Base-by-base conservation (phyloP, 2,329 filamentous ascomycete species). In the Fusarium tricinctum region DNA sequence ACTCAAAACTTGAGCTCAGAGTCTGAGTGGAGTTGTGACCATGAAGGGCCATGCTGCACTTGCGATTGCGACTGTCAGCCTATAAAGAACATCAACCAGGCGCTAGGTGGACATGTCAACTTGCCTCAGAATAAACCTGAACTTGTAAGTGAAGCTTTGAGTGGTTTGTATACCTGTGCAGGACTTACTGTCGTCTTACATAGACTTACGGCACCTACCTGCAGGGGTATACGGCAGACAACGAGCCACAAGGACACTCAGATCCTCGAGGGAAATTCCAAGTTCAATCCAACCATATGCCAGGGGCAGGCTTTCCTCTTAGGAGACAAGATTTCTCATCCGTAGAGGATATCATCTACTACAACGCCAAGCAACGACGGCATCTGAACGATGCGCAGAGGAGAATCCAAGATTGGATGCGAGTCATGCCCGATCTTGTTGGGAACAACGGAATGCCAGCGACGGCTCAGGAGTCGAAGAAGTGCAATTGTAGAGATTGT, bases 381-480 rank as follows among this genome's bases (percentile, higher is more conserved):
- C 55, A 56, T 19, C 22, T 54, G 13, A 53, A 57, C 17, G 65
- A 71, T 28, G 55, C 70, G 6, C 48, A 65, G 35, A 63, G 40
- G 39, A 55, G 58, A 28, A 46, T 69, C 17, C 40, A 50, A 23
- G 68, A 69, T 43, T 71, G 69, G 69, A 38, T 56, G 9, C 58
- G 50, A n/a, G 45, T 60, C 12, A 63, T 71, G 60, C 56, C 52
- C 5, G 51, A 57, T 22, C 43, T 70, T 32, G 35, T 54, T 7
- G 42, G 35, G 5, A 39, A 33, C 10, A 40, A 23, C 12, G 17
- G 6, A 19, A 14, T 17, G 17, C n/a, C 20, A 43, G n/a, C 8
- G 19, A 14, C 9, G 8, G 12, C 38, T 6, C 26, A 15, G n/a
- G 26, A 44, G 19, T 23, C 28, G 12, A 43, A 43, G 33, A 32